Conservation (phyloP, 805 yeast species). For the Maudiozyma bulderi region DNA sequence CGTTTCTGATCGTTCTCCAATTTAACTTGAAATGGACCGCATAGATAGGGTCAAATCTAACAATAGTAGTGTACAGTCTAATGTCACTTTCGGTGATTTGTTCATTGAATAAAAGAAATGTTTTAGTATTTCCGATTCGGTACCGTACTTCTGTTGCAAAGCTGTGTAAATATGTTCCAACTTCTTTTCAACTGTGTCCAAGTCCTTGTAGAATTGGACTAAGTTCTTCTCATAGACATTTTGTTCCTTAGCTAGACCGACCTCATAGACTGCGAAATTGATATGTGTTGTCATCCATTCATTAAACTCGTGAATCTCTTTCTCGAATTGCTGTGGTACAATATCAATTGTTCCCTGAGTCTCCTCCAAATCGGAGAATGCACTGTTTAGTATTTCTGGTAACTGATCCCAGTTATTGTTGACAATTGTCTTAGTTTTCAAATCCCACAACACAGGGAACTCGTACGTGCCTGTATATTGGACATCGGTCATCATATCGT, state of each 20-base stretch:
- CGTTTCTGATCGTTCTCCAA: conserved; percentile 61
- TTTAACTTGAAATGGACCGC: conserved; percentile 93
- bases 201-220: conserved; percentile 47
- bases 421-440: conserved; percentile 69
- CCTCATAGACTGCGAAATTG: conserved; percentile 87
- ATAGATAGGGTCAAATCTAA: conserved; percentile 86
- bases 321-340: conserved; percentile 46
- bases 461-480: conserved; percentile 75
- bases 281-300: conserved; percentile 73
- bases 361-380: conserved; percentile 47
- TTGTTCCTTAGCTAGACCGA: conserved; percentile 80
- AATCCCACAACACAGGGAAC: conserved; percentile 91
- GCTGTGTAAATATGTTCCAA: conserved; percentile 62
- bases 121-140: conserved; percentile 9
- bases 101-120: conserved; percentile 47
- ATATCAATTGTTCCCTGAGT: conserved; percentile 27
- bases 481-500: conserved; percentile 57
- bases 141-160: conserved; percentile 37
- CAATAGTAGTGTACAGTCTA: conserved; percentile 72
- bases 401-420: conserved; percentile 87
- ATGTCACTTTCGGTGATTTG: conserved; percentile 81
- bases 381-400: conserved; percentile 70
- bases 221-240: conserved; percentile 71
- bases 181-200: conserved; percentile 62
- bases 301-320: conserved; percentile 64